Percentiles rank a stretch among this genome's conserved stretches.
Conservation (phyloP, 768 basidiomycete genomes). For the Tulasnella sp. region DNA sequence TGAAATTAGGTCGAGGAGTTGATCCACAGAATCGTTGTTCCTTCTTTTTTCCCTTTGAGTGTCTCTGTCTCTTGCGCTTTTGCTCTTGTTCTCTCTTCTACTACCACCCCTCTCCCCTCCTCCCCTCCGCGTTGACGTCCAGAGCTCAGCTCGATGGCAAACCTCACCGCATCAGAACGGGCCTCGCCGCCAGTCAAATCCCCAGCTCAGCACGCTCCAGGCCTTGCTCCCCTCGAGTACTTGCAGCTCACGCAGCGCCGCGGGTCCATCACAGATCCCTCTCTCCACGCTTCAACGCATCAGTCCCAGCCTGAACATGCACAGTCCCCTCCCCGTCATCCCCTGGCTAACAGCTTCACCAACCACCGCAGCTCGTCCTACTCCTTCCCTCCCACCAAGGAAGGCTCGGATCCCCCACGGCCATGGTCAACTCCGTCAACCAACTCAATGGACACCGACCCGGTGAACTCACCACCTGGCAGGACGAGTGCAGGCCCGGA, state of each 20-base stretch:
- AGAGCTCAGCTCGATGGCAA: slow-evolving; percentile 24
- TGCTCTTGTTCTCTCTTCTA: slow-evolving; percentile 15
- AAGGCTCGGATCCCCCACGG: slow-evolving; percentile 41
- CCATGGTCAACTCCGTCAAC: slow-evolving; percentile 26
- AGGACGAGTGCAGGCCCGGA: slow-evolving; percentile 28
- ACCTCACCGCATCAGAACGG: slow-evolving; percentile 25
- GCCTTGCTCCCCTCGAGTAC: slow-evolving; percentile 75
- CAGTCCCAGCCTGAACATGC: slow-evolving; percentile 37
- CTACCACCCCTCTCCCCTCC: slow-evolving; percentile 12
- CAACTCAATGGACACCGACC: slow-evolving; percentile 29
- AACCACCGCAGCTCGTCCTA: slow-evolving; percentile 17
- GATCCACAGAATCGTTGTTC: slow-evolving; percentile 5
- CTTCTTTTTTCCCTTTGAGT: slow-evolving; percentile 20
- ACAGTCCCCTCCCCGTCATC: slow-evolving; percentile 26
- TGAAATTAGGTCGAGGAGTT: slow-evolving; percentile 14
- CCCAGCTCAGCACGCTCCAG: slow-evolving; percentile 45
- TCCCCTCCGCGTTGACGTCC: slow-evolving; percentile 16
- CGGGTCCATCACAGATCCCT: slow-evolving; percentile 82
- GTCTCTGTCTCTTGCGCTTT: not conserved
- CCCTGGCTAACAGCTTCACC: slow-evolving; percentile 8
- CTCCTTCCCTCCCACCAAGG: slow-evolving; percentile 30
- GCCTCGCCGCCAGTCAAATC: slow-evolving; percentile 28
- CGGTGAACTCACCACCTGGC: slow-evolving; percentile 31
- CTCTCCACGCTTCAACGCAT: slow-evolving; percentile 56
- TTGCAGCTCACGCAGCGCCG: slow-evolving; percentile 74